Percentiles rank a stretch among this genome's conserved stretches.
phyloP scores from a whole-genome alignment of 371 early-diverging fungal species.

The Syncephalastrum contaminatum region DNA sequence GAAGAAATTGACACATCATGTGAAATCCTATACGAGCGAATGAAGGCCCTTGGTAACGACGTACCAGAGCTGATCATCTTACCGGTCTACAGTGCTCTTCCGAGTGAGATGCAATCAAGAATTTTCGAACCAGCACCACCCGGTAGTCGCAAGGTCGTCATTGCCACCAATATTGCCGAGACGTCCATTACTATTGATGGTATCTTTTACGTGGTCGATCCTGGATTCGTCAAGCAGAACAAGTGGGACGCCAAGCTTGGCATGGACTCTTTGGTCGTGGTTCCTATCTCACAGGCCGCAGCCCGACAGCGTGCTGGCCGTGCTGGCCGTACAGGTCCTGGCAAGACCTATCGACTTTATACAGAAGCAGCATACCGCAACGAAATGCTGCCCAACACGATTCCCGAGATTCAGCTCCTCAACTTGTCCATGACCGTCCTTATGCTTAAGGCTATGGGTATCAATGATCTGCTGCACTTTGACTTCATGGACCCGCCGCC shows the following conservation, averaged over 20 bases:
- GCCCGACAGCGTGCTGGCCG: slow-evolving; percentile 98
- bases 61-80: slow-evolving; percentile 93
- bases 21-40: slow-evolving; percentile 90
- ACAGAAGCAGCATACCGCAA: slow-evolving; percentile 94
- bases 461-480: slow-evolving; percentile 94
- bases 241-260: slow-evolving; percentile 94
- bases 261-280: slow-evolving; percentile 91
- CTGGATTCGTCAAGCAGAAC: slow-evolving; percentile 97
- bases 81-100: slow-evolving; percentile 94
- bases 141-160: slow-evolving; percentile 91
- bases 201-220: slow-evolving; percentile 97
- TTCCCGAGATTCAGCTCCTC: slow-evolving; percentile 98
- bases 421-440: slow-evolving; percentile 93
- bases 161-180: slow-evolving; percentile 99
- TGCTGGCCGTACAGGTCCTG: slow-evolving; percentile 97
- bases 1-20: slow-evolving; percentile 96
- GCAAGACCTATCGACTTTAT: slow-evolving; percentile 95
- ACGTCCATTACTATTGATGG: slow-evolving; percentile 99
- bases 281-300: slow-evolving; percentile 95
- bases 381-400: slow-evolving; percentile 93
- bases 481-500: slow-evolving; percentile 99
- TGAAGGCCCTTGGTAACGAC: slow-evolving; percentile 94
- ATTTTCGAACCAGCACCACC: slow-evolving; percentile 96
- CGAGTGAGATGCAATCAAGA: slow-evolving; percentile 89
- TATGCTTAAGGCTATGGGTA: slow-evolving; percentile 94